Evolutionary conservation across 495 filamentous ascomycete genomes (phyloP).

Genomic region (Aspergillus nanangensis): DNA sequence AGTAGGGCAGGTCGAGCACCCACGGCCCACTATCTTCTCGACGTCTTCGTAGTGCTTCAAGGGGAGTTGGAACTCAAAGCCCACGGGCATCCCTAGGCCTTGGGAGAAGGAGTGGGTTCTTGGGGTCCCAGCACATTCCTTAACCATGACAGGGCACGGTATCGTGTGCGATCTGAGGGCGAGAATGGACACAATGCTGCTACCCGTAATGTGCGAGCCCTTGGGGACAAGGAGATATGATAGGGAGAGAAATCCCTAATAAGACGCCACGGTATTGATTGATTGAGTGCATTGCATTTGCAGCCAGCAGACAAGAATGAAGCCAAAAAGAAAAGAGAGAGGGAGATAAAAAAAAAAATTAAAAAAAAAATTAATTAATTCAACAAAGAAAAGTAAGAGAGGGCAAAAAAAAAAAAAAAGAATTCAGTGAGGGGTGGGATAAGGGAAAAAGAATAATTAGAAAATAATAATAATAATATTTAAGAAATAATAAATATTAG

Average conservation of each 20-base stretch:
- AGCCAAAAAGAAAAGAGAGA: neutral
- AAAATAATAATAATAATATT: neutral
- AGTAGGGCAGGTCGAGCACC: too few species aligned
- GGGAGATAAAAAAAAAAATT: constrained; percentile 1
- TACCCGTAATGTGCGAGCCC: constrained; percentile 5
- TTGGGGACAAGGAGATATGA: constrained; percentile 3
- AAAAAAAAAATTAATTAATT: constrained; percentile 1
- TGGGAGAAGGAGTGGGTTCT: neutral
- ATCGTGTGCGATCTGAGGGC: constrained; percentile 10
- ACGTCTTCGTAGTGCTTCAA: neutral
- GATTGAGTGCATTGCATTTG: neutral
- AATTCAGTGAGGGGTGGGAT: too few species aligned
- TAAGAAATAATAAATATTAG: neutral
- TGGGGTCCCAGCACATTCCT: constrained; percentile 13
- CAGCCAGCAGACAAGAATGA: neutral
- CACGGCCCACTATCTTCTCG: neutral
- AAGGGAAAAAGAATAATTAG: neutral
- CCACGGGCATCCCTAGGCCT: constrained; percentile 6
- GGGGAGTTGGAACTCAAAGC: neutral
- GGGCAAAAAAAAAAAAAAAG: too few species aligned
- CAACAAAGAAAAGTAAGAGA: constrained; percentile 1
- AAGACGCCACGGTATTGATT: neutral
- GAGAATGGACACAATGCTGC: constrained; percentile 6
- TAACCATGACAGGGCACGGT: constrained; percentile 7
- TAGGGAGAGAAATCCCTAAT: constrained; percentile 1